Evolutionary conservation across 2,329 filamentous ascomycete genomes (phyloP).

Genomic region (Ophiostoma himal-ulmi): DNA sequence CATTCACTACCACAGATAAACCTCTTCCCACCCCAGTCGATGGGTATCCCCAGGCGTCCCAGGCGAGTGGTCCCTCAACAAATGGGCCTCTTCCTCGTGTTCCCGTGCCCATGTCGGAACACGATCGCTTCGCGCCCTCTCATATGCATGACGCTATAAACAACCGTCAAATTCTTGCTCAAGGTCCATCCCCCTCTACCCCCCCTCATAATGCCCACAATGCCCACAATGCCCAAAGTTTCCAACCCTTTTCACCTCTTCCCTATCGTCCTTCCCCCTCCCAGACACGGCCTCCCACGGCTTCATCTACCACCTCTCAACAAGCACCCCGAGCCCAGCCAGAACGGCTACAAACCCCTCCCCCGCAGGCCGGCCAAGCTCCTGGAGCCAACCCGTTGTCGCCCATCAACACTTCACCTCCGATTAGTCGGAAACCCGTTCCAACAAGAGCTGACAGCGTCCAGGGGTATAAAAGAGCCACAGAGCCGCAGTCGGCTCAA

Average conservation of each 20-base stretch:
- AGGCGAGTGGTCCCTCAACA: neutral
- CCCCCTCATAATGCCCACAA: neutral
- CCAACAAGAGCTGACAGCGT: conserved; percentile 29
- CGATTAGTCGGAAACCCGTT: conserved; percentile 32
- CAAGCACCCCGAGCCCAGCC: neutral
- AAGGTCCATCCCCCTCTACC: conserved; percentile 24
- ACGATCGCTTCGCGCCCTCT: conserved; percentile 18
- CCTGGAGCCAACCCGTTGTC: conserved; percentile 16
- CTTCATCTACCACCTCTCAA: conserved; percentile 7
- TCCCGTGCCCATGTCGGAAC: conserved; percentile 11
- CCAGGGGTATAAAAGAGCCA: conserved; percentile 24
- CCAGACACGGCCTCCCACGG: neutral
- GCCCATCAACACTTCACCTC: conserved; percentile 28
- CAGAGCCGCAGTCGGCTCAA: conserved; percentile 26
- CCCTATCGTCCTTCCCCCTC: conserved; percentile 15
- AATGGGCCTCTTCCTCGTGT: conserved; percentile 14
- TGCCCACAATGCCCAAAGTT: no score
- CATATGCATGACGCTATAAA: conserved; percentile 17
- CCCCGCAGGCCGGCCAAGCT: conserved; percentile 14
- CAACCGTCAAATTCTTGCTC: conserved; percentile 21
- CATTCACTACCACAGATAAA: conserved; percentile 8
- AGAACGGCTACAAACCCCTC: conserved; percentile 22
- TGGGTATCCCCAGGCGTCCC: neutral
- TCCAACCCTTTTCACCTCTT: neutral
- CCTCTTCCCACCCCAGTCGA: conserved; percentile 11